Conservation (phyloP, 768 basidiomycete genomes). For the Trametes gibbosa region DNA sequence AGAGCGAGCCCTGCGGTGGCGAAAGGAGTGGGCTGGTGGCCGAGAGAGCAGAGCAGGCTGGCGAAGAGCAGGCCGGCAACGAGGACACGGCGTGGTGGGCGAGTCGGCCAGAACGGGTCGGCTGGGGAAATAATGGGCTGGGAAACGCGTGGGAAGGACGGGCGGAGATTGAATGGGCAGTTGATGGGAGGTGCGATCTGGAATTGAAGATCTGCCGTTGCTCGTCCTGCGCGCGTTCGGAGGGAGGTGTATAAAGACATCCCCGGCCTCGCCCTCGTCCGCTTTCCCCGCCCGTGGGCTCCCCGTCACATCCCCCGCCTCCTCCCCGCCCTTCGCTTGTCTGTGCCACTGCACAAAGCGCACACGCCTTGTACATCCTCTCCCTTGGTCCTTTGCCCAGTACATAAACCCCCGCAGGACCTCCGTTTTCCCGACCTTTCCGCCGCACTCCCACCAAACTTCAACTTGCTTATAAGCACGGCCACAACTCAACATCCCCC, state of each 20-base stretch:
- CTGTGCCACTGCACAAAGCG: conserved; percentile 8
- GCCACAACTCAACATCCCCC: conserved; percentile 1
- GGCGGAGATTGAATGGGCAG: conserved; percentile 10
- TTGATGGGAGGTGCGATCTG: conserved; percentile 3
- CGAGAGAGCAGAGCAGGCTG: not conserved
- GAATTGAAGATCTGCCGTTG: conserved; percentile 1
- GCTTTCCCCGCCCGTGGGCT: conserved; percentile 16
- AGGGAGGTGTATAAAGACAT: conserved; percentile 8
- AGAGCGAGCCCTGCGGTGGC: not conserved
- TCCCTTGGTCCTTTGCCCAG: not conserved
- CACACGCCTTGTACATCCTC: not conserved
- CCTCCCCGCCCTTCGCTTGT: not conserved
- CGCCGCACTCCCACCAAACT: conserved; percentile 8
- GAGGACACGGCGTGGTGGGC: conserved; percentile 17
- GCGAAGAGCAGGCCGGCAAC: conserved; percentile 8
- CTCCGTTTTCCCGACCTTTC: conserved; percentile 16
- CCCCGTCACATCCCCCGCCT: conserved; percentile 5
- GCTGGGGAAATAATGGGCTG: not conserved
- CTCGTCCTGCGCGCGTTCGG: not conserved
- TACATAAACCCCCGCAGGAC: conserved; percentile 5
- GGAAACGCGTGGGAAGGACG: not conserved
- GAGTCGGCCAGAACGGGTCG: conserved; percentile 5
- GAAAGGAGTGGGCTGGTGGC: not conserved
- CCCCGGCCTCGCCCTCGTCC: conserved; percentile 10
- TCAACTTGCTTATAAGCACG: conserved; percentile 6